phyloP scores from a whole-genome alignment of 768 basidiomycete species.

The Cyclocybe cylindracea region DNA sequence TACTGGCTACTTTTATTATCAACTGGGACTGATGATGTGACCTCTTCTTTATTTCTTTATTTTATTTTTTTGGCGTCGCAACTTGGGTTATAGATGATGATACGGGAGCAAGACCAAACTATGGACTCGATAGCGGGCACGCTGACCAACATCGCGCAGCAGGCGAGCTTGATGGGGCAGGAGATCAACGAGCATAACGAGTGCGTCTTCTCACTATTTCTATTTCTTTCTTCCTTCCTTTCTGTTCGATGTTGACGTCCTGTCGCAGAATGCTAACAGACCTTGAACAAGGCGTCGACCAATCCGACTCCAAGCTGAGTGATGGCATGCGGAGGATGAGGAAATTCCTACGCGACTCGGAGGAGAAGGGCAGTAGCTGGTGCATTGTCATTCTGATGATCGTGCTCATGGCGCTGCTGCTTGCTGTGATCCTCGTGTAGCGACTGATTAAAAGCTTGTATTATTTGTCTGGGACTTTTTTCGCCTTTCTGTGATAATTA shows the following conservation, averaged over 20 bases:
- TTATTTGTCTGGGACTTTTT: neutral
- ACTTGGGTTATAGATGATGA: conserved; percentile 72
- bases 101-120: conserved; percentile 86
- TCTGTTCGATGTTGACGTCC: neutral
- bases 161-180: conserved; percentile 92
- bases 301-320: conserved; percentile 63
- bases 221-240: too few relatives aligned
- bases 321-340: conserved; percentile 70
- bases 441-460: neutral
- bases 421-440: conserved; percentile 69
- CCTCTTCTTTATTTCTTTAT: too few relatives aligned
- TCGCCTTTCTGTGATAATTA: neutral
- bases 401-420: conserved; percentile 72
- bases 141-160: conserved; percentile 78
- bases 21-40: neutral
- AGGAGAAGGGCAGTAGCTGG: conserved; percentile 90
- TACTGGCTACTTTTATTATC: neutral
- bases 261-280: conserved; percentile 73
- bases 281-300: conserved; percentile 72
- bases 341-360: conserved; percentile 83
- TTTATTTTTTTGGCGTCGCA: too few relatives aligned
- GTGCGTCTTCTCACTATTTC: conserved; percentile 45
- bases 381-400: conserved; percentile 85
- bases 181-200: conserved; percentile 92
- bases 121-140: conserved; percentile 89